Conservation (phyloP, 2,329 filamentous ascomycete genomes). For the Gnomoniopsis smithogilvyi region DNA sequence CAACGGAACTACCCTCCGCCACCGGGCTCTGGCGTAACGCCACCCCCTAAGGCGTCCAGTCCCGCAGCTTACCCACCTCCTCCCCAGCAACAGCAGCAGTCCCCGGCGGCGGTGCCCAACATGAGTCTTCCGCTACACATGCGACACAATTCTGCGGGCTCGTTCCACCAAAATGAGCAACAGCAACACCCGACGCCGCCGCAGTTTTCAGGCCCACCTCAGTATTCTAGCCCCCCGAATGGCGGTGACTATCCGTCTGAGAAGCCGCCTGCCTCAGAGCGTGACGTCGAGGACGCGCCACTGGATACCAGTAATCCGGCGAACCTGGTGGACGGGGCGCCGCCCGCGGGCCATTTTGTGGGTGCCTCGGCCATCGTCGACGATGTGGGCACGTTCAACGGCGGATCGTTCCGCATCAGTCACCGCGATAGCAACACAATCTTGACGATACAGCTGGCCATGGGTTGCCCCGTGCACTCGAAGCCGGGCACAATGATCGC, state of each 20-base stretch:
- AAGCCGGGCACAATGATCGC: constrained; percentile 88
- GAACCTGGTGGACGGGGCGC: constrained; percentile 36
- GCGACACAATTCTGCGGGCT: constrained; percentile 27
- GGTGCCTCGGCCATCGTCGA: constrained; percentile 66
- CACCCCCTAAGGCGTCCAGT: constrained; percentile 26
- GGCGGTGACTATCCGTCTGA: constrained; percentile 24
- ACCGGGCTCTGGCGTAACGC: constrained; percentile 27
- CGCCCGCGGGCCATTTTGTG: constrained; percentile 53
- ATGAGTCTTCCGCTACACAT: constrained; percentile 34
- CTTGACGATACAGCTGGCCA: constrained; percentile 82
- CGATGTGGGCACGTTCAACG: constrained; percentile 95
- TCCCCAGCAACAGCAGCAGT: constrained; percentile 29
- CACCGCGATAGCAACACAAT: constrained; percentile 90
- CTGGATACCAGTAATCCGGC: constrained; percentile 28
- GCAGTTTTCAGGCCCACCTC: constrained; percentile 23
- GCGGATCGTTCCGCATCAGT: constrained; percentile 88
- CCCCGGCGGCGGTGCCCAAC: constrained; percentile 23
- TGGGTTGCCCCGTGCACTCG: constrained; percentile 77
- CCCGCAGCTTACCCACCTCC: constrained; percentile 30
- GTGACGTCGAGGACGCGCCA: constrained; percentile 21
- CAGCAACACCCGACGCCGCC: constrained; percentile 22
- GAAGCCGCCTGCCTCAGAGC: constrained; percentile 22
- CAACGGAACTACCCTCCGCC: constrained; percentile 36
- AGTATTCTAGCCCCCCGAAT: constrained; percentile 26
- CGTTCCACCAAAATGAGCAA: constrained; percentile 14